A percentile compares a stretch with the other conserved stretches of the same genome.
phyloP scores from a whole-genome alignment of 371 early-diverging fungal species.

The Basidiobolus meristosporus region DNA sequence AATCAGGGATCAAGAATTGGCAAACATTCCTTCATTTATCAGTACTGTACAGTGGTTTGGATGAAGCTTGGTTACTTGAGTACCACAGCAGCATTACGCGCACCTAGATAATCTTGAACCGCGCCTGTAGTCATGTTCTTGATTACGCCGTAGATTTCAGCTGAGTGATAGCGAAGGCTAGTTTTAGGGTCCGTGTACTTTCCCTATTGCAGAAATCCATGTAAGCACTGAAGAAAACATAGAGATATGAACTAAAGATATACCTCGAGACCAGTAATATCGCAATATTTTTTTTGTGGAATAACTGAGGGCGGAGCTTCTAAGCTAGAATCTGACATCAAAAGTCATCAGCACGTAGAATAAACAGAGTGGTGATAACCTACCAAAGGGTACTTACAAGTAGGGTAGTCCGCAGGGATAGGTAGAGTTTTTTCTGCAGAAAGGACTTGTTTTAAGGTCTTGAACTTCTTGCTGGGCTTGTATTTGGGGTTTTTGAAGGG shows the following conservation, averaged over 20 bases:
- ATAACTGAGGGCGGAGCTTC: slow-evolving; percentile 65
- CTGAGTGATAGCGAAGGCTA: slow-evolving; percentile 57
- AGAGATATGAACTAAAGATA: not conserved
- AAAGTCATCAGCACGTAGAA: not conserved
- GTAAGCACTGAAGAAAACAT: not conserved
- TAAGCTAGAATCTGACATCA: slow-evolving; percentile 45
- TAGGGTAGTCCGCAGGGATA: slow-evolving; percentile 40
- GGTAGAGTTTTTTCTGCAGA: slow-evolving; percentile 41
- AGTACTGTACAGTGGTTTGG: too few relatives aligned
- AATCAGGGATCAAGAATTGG: too few relatives aligned
- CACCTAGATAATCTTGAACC: slow-evolving; percentile 63
- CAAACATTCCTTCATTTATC: too few relatives aligned
- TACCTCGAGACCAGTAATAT: slow-evolving; percentile 67
- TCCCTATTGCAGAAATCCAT: slow-evolving; percentile 14
- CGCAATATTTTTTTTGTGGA: slow-evolving; percentile 82
- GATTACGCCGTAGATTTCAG: slow-evolving; percentile 63
- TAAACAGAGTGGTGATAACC: not conserved
- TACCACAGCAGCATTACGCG: slow-evolving; percentile 66
- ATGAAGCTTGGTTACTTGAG: too few relatives aligned
- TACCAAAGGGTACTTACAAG: slow-evolving; percentile 18
- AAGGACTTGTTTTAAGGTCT: slow-evolving; percentile 58
- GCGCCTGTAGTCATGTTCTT: slow-evolving; percentile 45
- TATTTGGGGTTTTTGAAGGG: slow-evolving; percentile 54
- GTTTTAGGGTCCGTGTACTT: slow-evolving; percentile 80
- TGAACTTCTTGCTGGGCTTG: slow-evolving; percentile 40